Conservation (phyloP, 768 basidiomycete genomes). For the Austroboletus eburneus region DNA sequence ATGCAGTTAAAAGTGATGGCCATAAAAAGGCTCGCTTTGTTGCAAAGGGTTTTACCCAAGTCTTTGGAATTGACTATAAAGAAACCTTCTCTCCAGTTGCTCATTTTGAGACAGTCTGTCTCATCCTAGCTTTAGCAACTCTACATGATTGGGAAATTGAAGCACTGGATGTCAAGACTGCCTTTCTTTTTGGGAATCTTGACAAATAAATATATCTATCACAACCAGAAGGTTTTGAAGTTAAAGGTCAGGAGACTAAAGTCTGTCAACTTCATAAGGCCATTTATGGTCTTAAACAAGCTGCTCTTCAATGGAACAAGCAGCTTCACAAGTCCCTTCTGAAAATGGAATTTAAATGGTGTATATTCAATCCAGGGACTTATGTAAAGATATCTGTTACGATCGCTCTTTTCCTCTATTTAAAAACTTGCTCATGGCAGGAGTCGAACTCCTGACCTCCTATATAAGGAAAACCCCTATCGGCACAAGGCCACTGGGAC, state of each 20-base stretch:
- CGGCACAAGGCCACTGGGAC: too few species aligned
- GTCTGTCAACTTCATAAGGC: background rate
- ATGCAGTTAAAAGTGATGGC: background rate
- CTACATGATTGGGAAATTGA: slow-evolving; percentile 35
- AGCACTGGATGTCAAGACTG: slow-evolving; percentile 39
- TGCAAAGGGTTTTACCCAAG: slow-evolving; percentile 35
- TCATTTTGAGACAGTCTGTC: too few species aligned
- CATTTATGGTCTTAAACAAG: slow-evolving; percentile 4
- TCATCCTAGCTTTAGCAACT: too few species aligned
- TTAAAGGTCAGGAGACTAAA: background rate
- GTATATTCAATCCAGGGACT: too few species aligned
- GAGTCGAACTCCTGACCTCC: too few species aligned
- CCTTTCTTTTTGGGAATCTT: slow-evolving; percentile 34
- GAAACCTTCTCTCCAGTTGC: too few species aligned
- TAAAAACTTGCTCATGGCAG: too few species aligned
- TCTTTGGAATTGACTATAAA: slow-evolving; percentile 30
- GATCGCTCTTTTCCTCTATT: too few species aligned
- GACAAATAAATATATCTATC: slow-evolving; percentile 2
- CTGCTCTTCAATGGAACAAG: background rate
- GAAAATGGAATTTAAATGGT: too few species aligned
- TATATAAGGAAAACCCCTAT: too few species aligned
- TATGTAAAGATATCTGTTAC: too few species aligned
- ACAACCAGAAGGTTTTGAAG: background rate
- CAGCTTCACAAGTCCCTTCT: background rate
- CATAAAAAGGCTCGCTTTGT: slow-evolving; percentile 34